Base-by-base conservation (phyloP, 768 basidiomycete genomes). In the Suillus fuscotomentosus region DNA sequence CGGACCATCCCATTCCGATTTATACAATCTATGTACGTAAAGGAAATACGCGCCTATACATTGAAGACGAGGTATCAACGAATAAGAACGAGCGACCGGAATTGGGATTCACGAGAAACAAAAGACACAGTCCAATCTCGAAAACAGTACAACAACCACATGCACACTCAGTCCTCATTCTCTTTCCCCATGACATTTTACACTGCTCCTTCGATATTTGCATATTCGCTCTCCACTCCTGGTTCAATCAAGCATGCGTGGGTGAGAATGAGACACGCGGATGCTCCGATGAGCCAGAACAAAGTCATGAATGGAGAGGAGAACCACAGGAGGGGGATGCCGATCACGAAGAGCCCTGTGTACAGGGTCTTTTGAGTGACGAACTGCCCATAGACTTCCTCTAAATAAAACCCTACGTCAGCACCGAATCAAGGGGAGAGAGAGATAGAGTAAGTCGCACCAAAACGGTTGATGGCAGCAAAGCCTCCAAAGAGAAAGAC, bases 241-340 rank as follows among this genome's bases (percentile, higher is more conserved):
- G 96, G 97, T 77, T 99, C 97, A 67, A 98, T 87, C 67, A 98
- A 66, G 63, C 84, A 85, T 2, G 97, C 97, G 72, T 99, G 97
- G 11, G 82, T 87, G 66, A 97, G 81, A 71, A 99, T 92, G 66
- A 97, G 80, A 66, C 96, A 82, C 22, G 86, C 83, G 1, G 93
- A 95, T 1, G 92, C 90, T 22, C 95, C 95, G 65, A 97, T 88
- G 70, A 98, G 83, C 94, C 94, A 97, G 85, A 99, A 97, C 78
- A 98, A 87, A 31, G 92, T 91, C 80, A 82, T 77, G 70, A 94
- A 80, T 6, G 92, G 91, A 36, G 88, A 88, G 7, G 91, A 79
- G 72, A 85, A 78, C 87, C 88, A 94, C 64, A 99, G 86, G 59
- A 98, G 82, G 3, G 95, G 95, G 60, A 97, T 82, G 55, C 96